Conservation (phyloP, 768 basidiomycete species). For the Suillus variegatus region DNA sequence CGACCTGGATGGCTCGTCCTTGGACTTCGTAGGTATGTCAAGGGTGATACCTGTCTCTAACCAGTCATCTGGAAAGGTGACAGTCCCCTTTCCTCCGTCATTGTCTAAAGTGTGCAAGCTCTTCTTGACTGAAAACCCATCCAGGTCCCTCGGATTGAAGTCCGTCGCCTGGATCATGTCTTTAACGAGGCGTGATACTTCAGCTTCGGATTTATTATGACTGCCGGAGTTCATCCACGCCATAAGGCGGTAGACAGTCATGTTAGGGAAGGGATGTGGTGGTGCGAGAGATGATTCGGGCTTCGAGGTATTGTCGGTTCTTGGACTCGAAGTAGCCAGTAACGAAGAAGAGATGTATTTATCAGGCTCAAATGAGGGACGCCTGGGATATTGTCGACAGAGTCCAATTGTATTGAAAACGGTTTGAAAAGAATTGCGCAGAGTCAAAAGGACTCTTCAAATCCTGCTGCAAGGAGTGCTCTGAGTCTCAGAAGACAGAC, state of each 20-base stretch:
- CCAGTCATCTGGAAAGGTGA: not conserved
- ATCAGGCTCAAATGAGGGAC: no score
- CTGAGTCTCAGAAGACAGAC: no score
- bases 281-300: not conserved
- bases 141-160: conserved; percentile 10
- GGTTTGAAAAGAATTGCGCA: no score
- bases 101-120: not conserved
- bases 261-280: not conserved
- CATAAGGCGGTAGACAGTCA: conserved; percentile 6
- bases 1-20: not conserved
- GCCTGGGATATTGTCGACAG: no score
- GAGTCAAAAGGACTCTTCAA: no score
- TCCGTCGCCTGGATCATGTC: not conserved
- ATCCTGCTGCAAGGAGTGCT: no score
- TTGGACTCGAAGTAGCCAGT: no score
- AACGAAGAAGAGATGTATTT: no score
- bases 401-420: no score
- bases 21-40: not conserved
- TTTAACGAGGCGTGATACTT: conserved; percentile 2
- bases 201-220: conserved; percentile 6
- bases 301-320: no score
- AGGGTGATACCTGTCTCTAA: not conserved
- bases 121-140: not conserved
- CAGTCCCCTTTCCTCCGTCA: not conserved
- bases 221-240: conserved; percentile 5